These are phyloP conservation scores for Aspergillus affinis DNA, from an alignment of 495 filamentous ascomycete genomes.

Conservation along the genomic window DNA sequence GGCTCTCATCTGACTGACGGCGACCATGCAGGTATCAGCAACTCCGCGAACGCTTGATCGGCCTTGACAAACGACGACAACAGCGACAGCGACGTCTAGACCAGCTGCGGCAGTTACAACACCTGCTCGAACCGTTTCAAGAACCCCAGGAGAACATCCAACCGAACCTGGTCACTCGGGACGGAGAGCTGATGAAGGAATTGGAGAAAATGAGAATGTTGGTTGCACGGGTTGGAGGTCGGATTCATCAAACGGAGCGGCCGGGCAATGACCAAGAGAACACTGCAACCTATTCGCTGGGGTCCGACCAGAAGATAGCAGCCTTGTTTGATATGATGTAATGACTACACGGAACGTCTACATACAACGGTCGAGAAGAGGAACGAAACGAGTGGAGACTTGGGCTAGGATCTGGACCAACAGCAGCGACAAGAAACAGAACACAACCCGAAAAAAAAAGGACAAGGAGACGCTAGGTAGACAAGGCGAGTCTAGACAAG, in stretches of 20 bases:
- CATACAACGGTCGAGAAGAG: not conserved
- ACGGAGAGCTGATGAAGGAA: constrained; percentile 72
- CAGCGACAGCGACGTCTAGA: constrained; percentile 54
- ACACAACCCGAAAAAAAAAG: not conserved
- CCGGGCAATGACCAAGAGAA: constrained; percentile 14
- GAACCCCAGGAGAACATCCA: constrained; percentile 61
- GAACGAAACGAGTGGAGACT: not conserved
- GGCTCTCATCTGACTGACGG: constrained; percentile 30
- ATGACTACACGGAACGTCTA: constrained; percentile 12
- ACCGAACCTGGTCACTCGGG: constrained; percentile 71
- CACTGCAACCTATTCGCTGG: constrained; percentile 28
- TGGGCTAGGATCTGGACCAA: not conserved
- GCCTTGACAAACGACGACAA: constrained; percentile 52
- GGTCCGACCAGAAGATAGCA: constrained; percentile 35
- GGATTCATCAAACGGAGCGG: constrained; percentile 47
- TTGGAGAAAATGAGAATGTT: constrained; percentile 75
- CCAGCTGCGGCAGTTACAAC: constrained; percentile 55
- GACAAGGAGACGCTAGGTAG: not conserved
- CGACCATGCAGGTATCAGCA: constrained; percentile 53
- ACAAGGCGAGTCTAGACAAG: not conserved
- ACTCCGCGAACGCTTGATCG: constrained; percentile 50
- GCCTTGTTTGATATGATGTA: constrained; percentile 39
- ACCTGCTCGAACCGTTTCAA: constrained; percentile 59
- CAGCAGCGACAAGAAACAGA: not conserved
- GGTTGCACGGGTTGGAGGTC: constrained; percentile 65